Conservation (phyloP, 2,329 filamentous ascomycete species). For the Apiospora kogelbergensis region DNA sequence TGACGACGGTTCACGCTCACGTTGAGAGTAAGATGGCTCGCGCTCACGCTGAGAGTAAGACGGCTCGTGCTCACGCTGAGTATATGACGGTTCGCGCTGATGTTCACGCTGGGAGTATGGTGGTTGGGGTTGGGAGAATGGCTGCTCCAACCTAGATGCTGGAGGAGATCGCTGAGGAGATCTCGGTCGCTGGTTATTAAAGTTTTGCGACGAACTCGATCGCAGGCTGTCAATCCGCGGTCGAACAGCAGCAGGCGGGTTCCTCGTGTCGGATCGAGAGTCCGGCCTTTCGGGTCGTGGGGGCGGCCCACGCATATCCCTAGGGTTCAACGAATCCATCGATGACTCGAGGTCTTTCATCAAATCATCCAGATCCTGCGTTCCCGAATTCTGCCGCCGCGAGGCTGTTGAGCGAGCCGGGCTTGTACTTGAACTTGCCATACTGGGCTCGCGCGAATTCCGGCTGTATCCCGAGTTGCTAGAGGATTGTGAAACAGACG, state of each 20-base stretch:
- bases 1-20: neutral
- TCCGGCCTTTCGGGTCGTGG: neutral
- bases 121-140: neutral
- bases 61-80: neutral
- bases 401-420: constrained; percentile 41
- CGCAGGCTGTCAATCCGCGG: neutral
- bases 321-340: constrained; percentile 41
- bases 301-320: constrained; percentile 24
- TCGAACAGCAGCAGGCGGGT: neutral
- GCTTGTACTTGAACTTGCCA: constrained; percentile 62
- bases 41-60: neutral
- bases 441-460: constrained; percentile 42
- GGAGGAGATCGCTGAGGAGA: neutral
- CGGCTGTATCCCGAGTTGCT: constrained; percentile 61
- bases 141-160: neutral
- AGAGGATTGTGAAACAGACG: constrained; percentile 65
- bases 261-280: neutral
- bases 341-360: constrained; percentile 57
- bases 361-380: constrained; percentile 29
- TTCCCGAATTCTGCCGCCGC: neutral
- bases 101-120: neutral
- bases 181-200: neutral
- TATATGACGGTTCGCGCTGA: neutral
- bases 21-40: no score
- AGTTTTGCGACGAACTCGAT: neutral